Base-by-base conservation (phyloP, 1,284 basidiomycete species). In the Heterobasidion occidentale region DNA sequence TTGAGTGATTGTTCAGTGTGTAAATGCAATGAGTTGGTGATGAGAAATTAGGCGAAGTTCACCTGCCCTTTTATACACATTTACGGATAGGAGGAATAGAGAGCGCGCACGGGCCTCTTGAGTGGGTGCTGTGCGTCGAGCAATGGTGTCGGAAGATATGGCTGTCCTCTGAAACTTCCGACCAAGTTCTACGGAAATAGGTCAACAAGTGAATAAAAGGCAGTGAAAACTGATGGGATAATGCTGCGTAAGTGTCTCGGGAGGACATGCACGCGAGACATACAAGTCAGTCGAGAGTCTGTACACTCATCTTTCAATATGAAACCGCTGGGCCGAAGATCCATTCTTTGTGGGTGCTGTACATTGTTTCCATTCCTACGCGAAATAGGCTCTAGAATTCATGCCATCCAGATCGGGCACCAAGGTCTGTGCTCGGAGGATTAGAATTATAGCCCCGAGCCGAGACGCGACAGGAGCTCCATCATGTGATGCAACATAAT, bases 101-200 rank as follows among this genome's bases (percentile, higher is more conserved):
- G 27, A 27, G 27, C 27, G 27, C 27, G 27, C 27, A 27, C 5
- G 27, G 27, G 27, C 27, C 38, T 42, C 38, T 42, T 42, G 38
- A n/a, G 12, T n/a, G 38, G 12, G n/a, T 42, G 38, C n/a, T 42
- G 12, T 42, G 84, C 86, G 75, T 80, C 62, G 77, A 74, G 20
- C 46, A 48, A 11, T 14, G 46, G 27, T 33, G 12, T 48, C 46
- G 19, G 46, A 17, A 48, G 46, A 17, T 17, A 48, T 48, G 46
- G 46, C 19, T 14, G 19, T 48, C 11, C 19, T 19, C 46, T 12
- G 17, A 48, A 12, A 11, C 17, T 11, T 33, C 27, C 17, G n/a
- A 33, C 46, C 12, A 7, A 19, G 17, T 11, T 17, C 4, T 19
- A 48, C 11, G 46, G 6, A 48, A 33, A 12, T 48, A 11, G n/a